Percentiles rank a stretch among this genome's conserved stretches.
Evolutionary conservation across 148 eudicot genomes (phyloP).

Genomic region (Rhododendron vialii): DNA sequence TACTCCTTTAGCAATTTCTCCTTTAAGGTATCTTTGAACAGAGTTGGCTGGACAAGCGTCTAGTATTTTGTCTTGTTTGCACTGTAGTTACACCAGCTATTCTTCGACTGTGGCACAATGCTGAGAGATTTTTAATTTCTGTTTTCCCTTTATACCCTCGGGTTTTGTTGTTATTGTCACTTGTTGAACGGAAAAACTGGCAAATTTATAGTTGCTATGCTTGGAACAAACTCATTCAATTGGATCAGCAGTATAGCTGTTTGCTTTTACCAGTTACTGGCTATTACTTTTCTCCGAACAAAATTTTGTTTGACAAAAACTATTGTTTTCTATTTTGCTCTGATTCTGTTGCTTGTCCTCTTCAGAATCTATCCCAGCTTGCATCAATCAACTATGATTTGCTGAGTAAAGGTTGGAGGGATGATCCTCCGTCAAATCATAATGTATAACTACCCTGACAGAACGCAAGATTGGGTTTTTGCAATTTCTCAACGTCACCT

Average conservation of each 20-base stretch:
- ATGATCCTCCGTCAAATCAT: constrained; percentile 54
- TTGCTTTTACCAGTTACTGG: background rate
- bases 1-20: constrained; percentile 98
- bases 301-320: background rate
- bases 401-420: constrained; percentile 87
- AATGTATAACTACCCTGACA: constrained; percentile 24
- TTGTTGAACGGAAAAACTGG: background rate
- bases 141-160: too few relatives aligned
- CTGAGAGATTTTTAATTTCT: background rate
- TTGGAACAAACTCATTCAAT: background rate
- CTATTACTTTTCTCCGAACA: background rate
- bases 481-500: constrained; percentile 2
- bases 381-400: constrained; percentile 84
- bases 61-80: constrained; percentile 2
- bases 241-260: background rate
- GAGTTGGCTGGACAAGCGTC: background rate
- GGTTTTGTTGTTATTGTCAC: background rate
- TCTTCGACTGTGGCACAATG: background rate
- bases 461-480: constrained; percentile 5
- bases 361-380: constrained; percentile 95
- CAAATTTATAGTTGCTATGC: background rate
- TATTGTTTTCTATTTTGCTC: background rate
- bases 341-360: constrained; percentile 1
- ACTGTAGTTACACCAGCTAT: background rate
- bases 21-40: constrained; percentile 62